Evolutionary conservation across 2,329 filamentous ascomycete species (phyloP), one percentile per base, ranked within the genome.

Genomic region (Diaporthe amygdali): DNA sequence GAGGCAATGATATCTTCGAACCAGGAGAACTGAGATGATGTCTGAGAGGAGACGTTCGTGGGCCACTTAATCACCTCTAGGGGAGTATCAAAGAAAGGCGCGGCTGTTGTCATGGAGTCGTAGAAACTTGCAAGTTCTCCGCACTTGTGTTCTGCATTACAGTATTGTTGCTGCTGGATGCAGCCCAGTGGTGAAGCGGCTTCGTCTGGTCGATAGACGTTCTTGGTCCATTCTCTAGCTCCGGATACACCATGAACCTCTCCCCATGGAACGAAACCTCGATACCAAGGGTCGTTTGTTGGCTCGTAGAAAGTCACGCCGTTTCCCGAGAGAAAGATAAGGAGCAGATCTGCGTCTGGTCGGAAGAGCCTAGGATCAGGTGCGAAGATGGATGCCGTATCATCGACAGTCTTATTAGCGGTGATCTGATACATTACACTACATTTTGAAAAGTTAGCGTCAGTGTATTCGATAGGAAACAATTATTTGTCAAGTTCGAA

Each of bases 121-220:
- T 12, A 2, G 9, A 25, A 41, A 9, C 56, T 25, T 17, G 22
- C 34, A 5, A 69, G 37, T 1, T 52, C 27, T 3, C 54, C 61
- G 22, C 66, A 73, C 12, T 34, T n/a, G 2, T 2, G 37, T 7
- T 49, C 37, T 9, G 68, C 15, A 27, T 73, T 70, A 39, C 72
- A 74, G 52, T 63, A 69, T 20, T 74, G 70, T 6, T 44, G 34
- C 39, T 52, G 70, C 5, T 49, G 20, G 8, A 39, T 17, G 56
- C 72, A 74, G 3, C 46, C 72, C 27, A 74, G 49, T 2, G 72
- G 71, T 2, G 72, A 74, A 6, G 64, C 71, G 8, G 72, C 54
- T 46, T 72, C 63, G 20, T 72, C 66, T 10, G 52, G 64, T 20
- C 32, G 25, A 34, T 68, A 73, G 5, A 70, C 3, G 8, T 25